Evolutionary conservation across 1,284 basidiomycete species (phyloP), one percentile per base, ranked within the genome.

Genomic region (Ustilago tritici): DNA sequence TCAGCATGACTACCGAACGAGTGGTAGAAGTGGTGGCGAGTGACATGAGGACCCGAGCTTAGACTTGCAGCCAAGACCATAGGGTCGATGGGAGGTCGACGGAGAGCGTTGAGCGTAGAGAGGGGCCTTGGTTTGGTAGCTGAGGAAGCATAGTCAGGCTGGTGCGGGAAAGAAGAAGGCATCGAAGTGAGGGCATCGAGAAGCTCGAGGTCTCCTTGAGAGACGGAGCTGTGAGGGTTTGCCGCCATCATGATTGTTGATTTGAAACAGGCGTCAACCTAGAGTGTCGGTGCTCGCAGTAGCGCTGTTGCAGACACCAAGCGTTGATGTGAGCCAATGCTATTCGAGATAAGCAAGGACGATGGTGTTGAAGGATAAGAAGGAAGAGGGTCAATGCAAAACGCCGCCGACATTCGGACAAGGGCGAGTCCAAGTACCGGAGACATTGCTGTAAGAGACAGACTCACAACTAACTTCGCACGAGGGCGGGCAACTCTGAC

Each of bases 21-120:
- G 56, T 85, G 83, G 55, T 84, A 81, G 53, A 84, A 85, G 46
- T 85, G 84, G 63, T 83, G 82, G 6, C 82, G 70, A 28, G 82
- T 85, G 59, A 84, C 76, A 32, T 84, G 80, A 3, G 82, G 84
- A 23, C 80, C 81, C 3, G 82, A 82, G 58, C 68, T 76, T 8
- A 85, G 68, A 58, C 76, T 80, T 2, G 84, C 84, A 12, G 82
- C 82, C 19, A 84, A 66, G 47, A 85, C 77, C 72, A 84, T 81
- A 14, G 83, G 83, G 59, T 85, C 84, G 56, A 85, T 80, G 43
- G 84, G 75, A 2, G 82, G 82, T 19, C 84, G 52, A n/a, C 83
- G 62, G 3, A 84, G 70, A 31, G 82, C 82, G n/a, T 81, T 71
- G 53, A 84, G 78, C 5, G 82, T 83, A 9, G 81, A 79, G 2